Evolutionary conservation across 176 grass and related monocot genomes (phyloP).

Genomic region (Neostapfia colusana): DNA sequence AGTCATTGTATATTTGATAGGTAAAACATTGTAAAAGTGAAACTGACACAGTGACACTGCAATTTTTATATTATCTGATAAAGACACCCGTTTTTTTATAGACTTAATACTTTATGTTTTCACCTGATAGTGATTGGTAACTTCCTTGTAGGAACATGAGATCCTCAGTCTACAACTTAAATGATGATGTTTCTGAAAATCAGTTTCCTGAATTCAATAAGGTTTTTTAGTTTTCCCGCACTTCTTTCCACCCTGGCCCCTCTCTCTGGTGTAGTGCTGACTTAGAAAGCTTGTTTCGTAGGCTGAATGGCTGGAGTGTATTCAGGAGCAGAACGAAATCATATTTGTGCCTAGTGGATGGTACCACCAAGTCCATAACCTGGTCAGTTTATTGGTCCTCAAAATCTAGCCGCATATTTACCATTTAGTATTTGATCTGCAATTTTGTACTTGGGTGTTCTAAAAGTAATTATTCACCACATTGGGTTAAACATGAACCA

Average conservation of each 20-base stretch:
- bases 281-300: constrained; percentile 28
- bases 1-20: constrained; percentile 74
- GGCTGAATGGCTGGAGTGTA: constrained; percentile 84
- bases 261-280: neutral
- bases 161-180: constrained; percentile 67
- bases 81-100: neutral
- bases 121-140: constrained; percentile 18
- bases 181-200: constrained; percentile 68
- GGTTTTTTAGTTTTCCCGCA: constrained; percentile 30
- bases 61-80: neutral
- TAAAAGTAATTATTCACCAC: constrained; percentile 5
- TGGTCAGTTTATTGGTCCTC: constrained; percentile 51
- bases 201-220: constrained; percentile 79
- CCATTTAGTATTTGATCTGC: constrained; percentile 20
- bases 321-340: constrained; percentile 82
- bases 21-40: constrained; percentile 35
- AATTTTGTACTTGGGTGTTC: neutral
- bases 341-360: constrained; percentile 98
- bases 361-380: constrained; percentile 98
- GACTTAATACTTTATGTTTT: constrained; percentile 10
- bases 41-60: neutral
- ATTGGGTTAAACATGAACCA: constrained; percentile 5
- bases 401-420: constrained; percentile 9
- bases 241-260: neutral
- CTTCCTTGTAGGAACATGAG: constrained; percentile 60